Percentiles rank a stretch among this genome's conserved stretches.
Evolutionary conservation across 1,284 basidiomycete species (phyloP).

Genomic region (Tilletia walkeri): DNA sequence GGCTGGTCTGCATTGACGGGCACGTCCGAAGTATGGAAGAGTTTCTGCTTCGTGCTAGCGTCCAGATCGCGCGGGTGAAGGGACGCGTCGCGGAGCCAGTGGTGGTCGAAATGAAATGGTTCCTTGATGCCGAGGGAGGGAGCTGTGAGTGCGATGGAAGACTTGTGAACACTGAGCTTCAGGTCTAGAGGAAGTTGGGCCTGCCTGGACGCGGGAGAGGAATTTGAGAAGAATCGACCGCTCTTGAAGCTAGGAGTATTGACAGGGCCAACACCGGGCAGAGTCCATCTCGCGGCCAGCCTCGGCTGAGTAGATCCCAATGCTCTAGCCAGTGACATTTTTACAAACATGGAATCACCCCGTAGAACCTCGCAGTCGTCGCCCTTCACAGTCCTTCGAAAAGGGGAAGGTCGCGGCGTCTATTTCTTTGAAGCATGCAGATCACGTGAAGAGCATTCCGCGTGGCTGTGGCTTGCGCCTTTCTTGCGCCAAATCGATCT

Average conservation of each 20-base stretch:
- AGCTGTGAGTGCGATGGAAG: slow-evolving; percentile 51
- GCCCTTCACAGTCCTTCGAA: too few relatives aligned
- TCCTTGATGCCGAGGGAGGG: slow-evolving; percentile 31
- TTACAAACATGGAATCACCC: too few relatives aligned
- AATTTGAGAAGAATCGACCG: slow-evolving; percentile 26
- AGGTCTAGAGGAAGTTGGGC: slow-evolving; percentile 26
- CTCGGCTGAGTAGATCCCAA: too few relatives aligned
- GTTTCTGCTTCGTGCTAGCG: slow-evolving; percentile 71
- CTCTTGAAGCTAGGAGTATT: slow-evolving; percentile 24
- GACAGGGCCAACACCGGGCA: neutral
- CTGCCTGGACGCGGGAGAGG: neutral
- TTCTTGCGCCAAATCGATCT: too few relatives aligned
- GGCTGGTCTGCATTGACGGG: slow-evolving; percentile 48
- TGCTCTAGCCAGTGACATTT: too few relatives aligned
- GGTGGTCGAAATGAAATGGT: slow-evolving; percentile 42
- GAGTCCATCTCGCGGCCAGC: too few relatives aligned
- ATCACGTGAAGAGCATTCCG: too few relatives aligned
- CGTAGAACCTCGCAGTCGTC: too few relatives aligned
- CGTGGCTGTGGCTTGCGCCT: too few relatives aligned
- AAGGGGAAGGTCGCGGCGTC: too few relatives aligned
- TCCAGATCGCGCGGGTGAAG: slow-evolving; percentile 57
- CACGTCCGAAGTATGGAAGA: slow-evolving; percentile 66
- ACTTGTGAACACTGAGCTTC: slow-evolving; percentile 24
- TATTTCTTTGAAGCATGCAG: too few relatives aligned
- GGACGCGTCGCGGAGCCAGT: slow-evolving; percentile 65